Evolutionary conservation across 805 yeast species (phyloP), one percentile per base, ranked within the genome.

Genomic region (Cyberlindnera sargentensis): DNA sequence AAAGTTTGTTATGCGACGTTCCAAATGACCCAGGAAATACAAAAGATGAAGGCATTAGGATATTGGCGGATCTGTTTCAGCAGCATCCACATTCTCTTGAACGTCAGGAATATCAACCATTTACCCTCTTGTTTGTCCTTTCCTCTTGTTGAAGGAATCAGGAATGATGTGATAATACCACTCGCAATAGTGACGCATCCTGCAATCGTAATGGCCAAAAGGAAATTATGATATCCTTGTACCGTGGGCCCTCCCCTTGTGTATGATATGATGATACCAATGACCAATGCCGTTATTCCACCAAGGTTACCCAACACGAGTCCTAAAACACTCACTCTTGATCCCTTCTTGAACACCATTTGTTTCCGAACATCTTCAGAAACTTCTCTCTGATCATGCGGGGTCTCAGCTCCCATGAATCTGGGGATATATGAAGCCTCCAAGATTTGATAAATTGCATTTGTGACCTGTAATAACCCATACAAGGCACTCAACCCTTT

Each of bases 11-110:
- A 66, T 5, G 58, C 56, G 11, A 67, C 61, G 41, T 68, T 67
- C 72, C 73, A 68, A 26, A 67, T 55, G 2, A 68, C 71, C 72
- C 72, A 68, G 1, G 66, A 58, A n/a, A 66, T 34, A 52, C 69
- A 64, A 27, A 62, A 54, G 8, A 60, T 29, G 41, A 65, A 64
- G 0, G 71, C 72, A 40, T 67, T 42, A 4, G 64, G 65, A 45
- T 65, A 61, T 36, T 53, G 44, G 24, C 49, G 48, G 24, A 67
- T 62, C 27, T 57, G 45, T 31, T 48, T 53, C 10, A 61, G 11
- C 44, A 67, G 46, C 1, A 10, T 6, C 39, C 55, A 40, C 35
- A 63, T 52, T 39, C 71, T 49, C 35, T 58, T 62, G 8, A 59
- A 39, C 1, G 64, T 49, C 27, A 66, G 40, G n/a, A 60, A 47